Evolutionary conservation across 1,284 basidiomycete species (phyloP), one percentile per base, ranked within the genome.

Genomic region (Apiotrichum siamense): DNA sequence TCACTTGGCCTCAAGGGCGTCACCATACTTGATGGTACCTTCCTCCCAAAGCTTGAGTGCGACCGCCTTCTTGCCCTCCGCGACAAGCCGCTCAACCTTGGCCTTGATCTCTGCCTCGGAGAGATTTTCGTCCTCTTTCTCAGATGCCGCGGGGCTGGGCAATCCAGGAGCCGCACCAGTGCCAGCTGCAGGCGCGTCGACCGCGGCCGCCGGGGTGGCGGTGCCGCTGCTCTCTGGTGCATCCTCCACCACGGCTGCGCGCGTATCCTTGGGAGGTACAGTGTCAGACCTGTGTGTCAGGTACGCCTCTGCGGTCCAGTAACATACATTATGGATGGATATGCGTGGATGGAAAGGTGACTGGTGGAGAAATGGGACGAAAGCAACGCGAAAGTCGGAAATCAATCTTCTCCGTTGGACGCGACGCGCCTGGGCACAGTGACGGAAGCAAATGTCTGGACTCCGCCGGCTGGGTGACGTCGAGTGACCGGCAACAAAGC

Each of bases 21-120:
- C 83, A 27, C 86, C 87, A 73, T 91, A 93, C 67, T 86, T 79
- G 41, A 86, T 85, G 6, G 89, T 84, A 1, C 88, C 86, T 64
- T 88, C 83, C 64, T 92, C 88, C 70, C 85, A 92, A 69, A 88
- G 87, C 69, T 80, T 81, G 61, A 93, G 80, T 27, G 88, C 88
- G 72, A 88, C 87, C 2, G 89, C 88, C 52, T 75, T 75, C 58
- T 72, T 70, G n/a, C 70, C 74, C 51, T 72, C 65, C 3, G 65
- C 72, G 4, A 73, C 61, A 24, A 69, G 64, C 39, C 52, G 54
- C 24, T 66, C 61, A 10, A 64, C 65, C 39, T 64, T 51, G 3
- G 59, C 60, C 32, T 50, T 31, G 39, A 36, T 44, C 29, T 54
- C 52, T 3, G 45, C 52, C 18, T 20, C 18, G 9, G 41, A 31